Base-by-base conservation (phyloP, 768 basidiomycete genomes). In the Russula virescens region DNA sequence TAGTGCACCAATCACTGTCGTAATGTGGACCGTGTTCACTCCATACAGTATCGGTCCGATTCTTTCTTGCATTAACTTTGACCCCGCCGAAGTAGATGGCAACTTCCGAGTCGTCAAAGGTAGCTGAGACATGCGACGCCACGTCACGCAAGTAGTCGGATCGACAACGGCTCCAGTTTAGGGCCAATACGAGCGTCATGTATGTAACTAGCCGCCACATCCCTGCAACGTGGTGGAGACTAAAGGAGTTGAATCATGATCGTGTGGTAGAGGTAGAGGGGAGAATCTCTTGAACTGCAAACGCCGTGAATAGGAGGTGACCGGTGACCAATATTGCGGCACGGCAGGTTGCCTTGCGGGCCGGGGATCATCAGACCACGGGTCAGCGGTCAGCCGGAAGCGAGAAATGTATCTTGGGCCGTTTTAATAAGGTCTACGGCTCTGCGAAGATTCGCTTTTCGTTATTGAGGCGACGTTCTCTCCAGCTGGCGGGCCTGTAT, bases 21-120 rank as follows among this genome's bases (percentile, higher is more conserved):
- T 59, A 98, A 76, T 3, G 90, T 86, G 25, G 31, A 31, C 31
- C 21, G 34, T 46, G 5, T 45, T 53, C 34, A 60, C 50, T 8
- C 19, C 42, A 43, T 21, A 40, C 21, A 28, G 11, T 6, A 46
- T 60, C 43, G 10, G 8, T 45, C n/a, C 28, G 21, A 18, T 19
- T n/a, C 25, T 7, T 25, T 19, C 42, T 5, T 14, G 28, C 3
- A 52, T 55, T 66, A 93, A 94, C 94, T 78, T 94, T 90, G 2
- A 98, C 82, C 72, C 97, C 94, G 25, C 91, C 91, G 76, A 95
- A 83, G 71, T 96, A 93, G 3, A 94, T 89, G 11, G 84, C 86
- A 25, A 96, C 83, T 66, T 92, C 91, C 25, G 80, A 72, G 57
- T 84, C 82, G 18, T 85, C 81, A 5, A 73, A 75, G 4, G 70